Conservation (phyloP, 1,139 yeast genomes). For the Saccharomycopsis crataegensis region DNA sequence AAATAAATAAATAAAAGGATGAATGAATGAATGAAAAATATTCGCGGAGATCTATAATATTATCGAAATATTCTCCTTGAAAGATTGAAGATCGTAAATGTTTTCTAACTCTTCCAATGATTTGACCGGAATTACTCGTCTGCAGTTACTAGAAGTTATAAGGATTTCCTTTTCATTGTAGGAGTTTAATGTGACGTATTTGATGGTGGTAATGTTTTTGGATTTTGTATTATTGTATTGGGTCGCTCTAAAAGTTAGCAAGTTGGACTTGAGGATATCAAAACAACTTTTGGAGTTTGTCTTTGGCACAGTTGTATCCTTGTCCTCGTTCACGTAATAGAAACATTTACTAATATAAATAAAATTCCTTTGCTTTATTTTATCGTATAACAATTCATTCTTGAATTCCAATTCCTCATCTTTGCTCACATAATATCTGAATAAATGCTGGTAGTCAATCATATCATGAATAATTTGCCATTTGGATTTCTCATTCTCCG, state of each 20-base stretch:
- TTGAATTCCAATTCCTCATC: constrained; percentile 3
- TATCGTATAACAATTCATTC: constrained; percentile 12
- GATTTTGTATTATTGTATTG: constrained; percentile 20
- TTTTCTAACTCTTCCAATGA: constrained; percentile 48
- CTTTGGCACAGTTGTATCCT: constrained; percentile 13
- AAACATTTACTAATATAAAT: constrained; percentile 26
- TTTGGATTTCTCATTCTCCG: constrained; percentile 84
- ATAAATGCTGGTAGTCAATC: constrained; percentile 41
- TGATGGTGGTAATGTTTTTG: constrained; percentile 15
- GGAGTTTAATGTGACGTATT: constrained; percentile 10
- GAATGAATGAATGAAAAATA: no score
- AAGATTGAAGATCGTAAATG: constrained; percentile 62
- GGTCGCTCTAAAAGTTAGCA: constrained; percentile 23
- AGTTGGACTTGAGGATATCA: constrained; percentile 24
- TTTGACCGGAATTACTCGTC: constrained; percentile 28
- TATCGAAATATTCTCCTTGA: constrained; percentile 20
- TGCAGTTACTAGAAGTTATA: constrained; percentile 20
- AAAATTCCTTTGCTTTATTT: constrained; percentile 14
- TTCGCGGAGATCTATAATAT: no score
- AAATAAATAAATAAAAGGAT: no score
- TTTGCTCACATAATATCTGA: constrained; percentile 23
- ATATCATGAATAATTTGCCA: constrained; percentile 72
- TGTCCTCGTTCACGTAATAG: constrained; percentile 21
- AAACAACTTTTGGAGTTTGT: constrained; percentile 15
- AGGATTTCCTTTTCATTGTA: constrained; percentile 17